phyloP scores from a whole-genome alignment of 2,329 filamentous ascomycete species.

The Diaporthe eres region DNA sequence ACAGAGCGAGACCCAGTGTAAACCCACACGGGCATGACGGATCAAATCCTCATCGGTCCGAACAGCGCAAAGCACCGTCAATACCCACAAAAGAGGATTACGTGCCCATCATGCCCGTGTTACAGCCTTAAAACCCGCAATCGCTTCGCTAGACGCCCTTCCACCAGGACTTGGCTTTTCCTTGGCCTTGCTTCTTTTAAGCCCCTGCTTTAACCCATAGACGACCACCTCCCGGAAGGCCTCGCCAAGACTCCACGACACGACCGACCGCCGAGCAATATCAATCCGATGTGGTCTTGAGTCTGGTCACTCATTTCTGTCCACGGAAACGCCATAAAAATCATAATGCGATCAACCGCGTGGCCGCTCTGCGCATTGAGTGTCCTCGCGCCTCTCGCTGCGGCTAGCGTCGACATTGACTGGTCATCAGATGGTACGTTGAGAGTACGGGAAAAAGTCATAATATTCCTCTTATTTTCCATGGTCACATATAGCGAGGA shows the following conservation, averaged over 20 bases:
- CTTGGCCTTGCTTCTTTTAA: conserved; percentile 39
- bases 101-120: conserved; percentile 24
- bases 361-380: conserved; percentile 34
- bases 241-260: conserved; percentile 27
- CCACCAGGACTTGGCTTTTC: conserved; percentile 37
- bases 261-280: background rate
- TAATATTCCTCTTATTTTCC: no score
- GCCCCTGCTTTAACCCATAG: background rate
- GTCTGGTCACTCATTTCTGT: background rate
- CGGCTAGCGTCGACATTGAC: conserved; percentile 37
- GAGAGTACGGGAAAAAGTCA: background rate
- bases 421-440: conserved; percentile 41
- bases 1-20: conserved; percentile 18
- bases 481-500: background rate
- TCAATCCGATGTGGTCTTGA: conserved; percentile 33
- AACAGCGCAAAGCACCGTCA: background rate
- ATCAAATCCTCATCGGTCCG: conserved; percentile 31
- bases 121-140: conserved; percentile 35
- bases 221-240: background rate
- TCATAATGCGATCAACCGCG: conserved; percentile 36
- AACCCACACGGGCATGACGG: conserved; percentile 28
- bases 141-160: conserved; percentile 18
- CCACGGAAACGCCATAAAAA: background rate
- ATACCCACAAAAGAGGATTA: conserved; percentile 36
- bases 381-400: conserved; percentile 27